Base-by-base conservation (phyloP, 2,329 filamentous ascomycete genomes). In the Lasiodiplodia hormozganensis region DNA sequence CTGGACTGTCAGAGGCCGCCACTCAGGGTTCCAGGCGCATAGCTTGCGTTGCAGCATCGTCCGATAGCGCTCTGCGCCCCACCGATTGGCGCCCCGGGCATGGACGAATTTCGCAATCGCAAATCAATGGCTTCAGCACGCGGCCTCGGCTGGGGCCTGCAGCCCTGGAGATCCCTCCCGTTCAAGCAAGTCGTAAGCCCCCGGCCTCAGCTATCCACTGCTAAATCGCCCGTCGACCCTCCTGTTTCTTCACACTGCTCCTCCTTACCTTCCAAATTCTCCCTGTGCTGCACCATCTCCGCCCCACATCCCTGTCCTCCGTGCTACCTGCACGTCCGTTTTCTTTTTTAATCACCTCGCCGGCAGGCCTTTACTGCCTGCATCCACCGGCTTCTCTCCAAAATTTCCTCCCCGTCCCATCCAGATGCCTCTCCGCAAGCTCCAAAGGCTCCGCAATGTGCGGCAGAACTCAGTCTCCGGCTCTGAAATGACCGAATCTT, bases 1-100 rank as follows among this genome's bases (percentile, higher is more conserved):
- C 43, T 52, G 60, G 16, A 28, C 43, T 51, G 60, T 64, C 60
- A 64, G 47, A 64, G 11, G 60, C 60, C 60, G 60, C 60, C 60
- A 52, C 60, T n/a, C 21, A 23, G 43, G 43, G 18, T n/a, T 16
- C 60, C 60, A 51, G 23, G 18, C 18, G 8, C 53, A 28, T 34
- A 21, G 18, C 18, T 47, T n/a, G 40, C 40, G 18, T 47, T n/a
- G 43, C 43, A 47, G 51, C 51, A 23, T 53, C 12, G 51, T 8
- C 16, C 51, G n/a, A 21, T 47, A 53, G 23, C 51, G 49, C 18
- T 8, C 43, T n/a, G 34, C 54, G 10, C 10, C 31, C 54, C 31
- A 8, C 57, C 43, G 60, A 52, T 52, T 52, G 31, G 47, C 43
- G 58, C 40, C 31, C 11, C 43, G 31, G 40, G 5, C 57, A 7